These are phyloP conservation scores for Myxozyma kluyveri DNA, from an alignment of 805 yeast species.

Conservation along the genomic window DNA sequence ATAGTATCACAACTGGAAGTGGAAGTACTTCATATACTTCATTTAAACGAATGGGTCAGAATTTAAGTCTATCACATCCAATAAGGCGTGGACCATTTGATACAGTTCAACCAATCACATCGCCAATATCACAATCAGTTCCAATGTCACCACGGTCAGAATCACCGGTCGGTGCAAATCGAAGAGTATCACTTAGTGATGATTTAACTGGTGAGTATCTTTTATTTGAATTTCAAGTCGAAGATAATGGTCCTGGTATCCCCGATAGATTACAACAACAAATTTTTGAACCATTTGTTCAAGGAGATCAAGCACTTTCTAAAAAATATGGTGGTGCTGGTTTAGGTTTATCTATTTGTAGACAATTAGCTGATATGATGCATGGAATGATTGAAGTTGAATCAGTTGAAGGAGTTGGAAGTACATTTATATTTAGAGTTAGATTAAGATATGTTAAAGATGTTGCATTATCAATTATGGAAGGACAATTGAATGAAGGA, in stretches of 20 bases:
- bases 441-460: conserved; percentile 60
- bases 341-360: conserved; percentile 81
- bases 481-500: not conserved
- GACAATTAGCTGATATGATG: conserved; percentile 89
- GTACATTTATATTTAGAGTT: conserved; percentile 58
- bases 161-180: not conserved
- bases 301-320: conserved; percentile 91
- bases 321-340: conserved; percentile 96
- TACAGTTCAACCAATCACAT: too few species aligned
- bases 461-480: conserved; percentile 16
- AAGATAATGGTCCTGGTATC: conserved; percentile 94
- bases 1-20: too few species aligned
- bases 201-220: conserved; percentile 47
- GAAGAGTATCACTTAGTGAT: not conserved
- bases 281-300: conserved; percentile 94
- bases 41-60: too few species aligned
- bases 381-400: conserved; percentile 74
- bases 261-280: conserved; percentile 74
- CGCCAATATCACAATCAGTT: too few species aligned
- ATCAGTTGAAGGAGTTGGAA: conserved; percentile 77
- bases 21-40: too few species aligned
- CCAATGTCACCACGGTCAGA: too few species aligned
- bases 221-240: conserved; percentile 68
- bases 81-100: too few species aligned
- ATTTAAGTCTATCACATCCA: too few species aligned